Evolutionary conservation across 768 basidiomycete species (phyloP).

Genomic region (Podaxis pistillaris): DNA sequence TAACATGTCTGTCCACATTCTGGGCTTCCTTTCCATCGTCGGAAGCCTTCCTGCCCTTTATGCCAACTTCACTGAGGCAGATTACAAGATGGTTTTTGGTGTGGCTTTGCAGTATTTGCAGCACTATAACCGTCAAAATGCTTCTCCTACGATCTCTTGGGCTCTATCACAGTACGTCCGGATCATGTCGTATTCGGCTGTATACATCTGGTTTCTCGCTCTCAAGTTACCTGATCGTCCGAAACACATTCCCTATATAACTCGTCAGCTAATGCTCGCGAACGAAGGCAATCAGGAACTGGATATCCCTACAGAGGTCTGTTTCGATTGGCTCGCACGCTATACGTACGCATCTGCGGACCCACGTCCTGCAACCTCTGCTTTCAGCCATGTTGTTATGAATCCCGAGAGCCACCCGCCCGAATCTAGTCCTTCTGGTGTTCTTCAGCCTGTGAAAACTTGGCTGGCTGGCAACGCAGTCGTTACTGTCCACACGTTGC

Average conservation of each 20-base stretch:
- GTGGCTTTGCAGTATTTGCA: conserved; percentile 93
- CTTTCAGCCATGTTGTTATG: conserved; percentile 79
- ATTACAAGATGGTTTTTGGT: conserved; percentile 93
- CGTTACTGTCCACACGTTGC: conserved; percentile 74
- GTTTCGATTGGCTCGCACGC: conserved; percentile 95
- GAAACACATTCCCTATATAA: conserved; percentile 81
- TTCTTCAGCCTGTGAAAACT: conserved; percentile 42
- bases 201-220: conserved; percentile 94
- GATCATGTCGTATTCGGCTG: conserved; percentile 83
- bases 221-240: conserved; percentile 80
- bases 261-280: conserved; percentile 80
- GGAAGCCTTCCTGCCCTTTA: conserved; percentile 79
- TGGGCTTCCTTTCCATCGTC: conserved; percentile 85
- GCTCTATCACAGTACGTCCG: conserved; percentile 90
- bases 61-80: conserved; percentile 85
- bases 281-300: conserved; percentile 72
- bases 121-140: conserved; percentile 71
- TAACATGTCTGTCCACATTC: conserved; percentile 92
- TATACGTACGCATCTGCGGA: conserved; percentile 95
- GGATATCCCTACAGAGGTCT: conserved; percentile 92
- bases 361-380: conserved; percentile 79
- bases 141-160: conserved; percentile 68
- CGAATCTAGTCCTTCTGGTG: conserved; percentile 34
- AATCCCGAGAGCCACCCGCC: conserved; percentile 41
- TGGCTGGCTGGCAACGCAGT: conserved; percentile 88